Evolutionary conservation across 495 filamentous ascomycete genomes (phyloP).

Genomic region (Tuber umbilicatum): DNA sequence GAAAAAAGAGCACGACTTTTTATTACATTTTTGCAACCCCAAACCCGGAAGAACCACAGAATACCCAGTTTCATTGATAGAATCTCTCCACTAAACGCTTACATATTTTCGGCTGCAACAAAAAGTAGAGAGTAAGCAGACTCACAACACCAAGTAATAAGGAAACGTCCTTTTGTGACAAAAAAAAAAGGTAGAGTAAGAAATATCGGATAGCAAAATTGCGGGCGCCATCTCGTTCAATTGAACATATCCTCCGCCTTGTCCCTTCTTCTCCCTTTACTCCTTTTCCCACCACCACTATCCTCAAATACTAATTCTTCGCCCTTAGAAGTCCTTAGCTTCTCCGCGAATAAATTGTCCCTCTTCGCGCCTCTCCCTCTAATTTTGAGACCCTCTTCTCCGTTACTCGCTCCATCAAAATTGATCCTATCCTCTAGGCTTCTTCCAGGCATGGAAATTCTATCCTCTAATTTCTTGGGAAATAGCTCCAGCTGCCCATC

Average conservation of each 20-base stretch:
- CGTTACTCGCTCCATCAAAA: constrained; percentile 11
- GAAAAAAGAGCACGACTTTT: not conserved
- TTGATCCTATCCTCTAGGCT: constrained; percentile 29
- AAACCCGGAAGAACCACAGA: not conserved
- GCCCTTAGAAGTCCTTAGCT: constrained; percentile 35
- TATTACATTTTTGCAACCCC: not conserved
- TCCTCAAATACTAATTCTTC: constrained; percentile 30
- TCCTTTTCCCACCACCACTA: constrained; percentile 5
- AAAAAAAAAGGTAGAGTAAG: not conserved
- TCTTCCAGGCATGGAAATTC: constrained; percentile 33
- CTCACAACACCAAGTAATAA: not conserved
- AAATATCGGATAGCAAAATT: not conserved
- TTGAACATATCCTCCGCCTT: constrained; percentile 41
- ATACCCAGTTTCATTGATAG: not conserved
- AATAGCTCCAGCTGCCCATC: constrained; percentile 25
- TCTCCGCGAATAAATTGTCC: constrained; percentile 39
- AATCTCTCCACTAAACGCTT: not conserved
- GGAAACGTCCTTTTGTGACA: not conserved
- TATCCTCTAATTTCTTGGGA: constrained; percentile 25
- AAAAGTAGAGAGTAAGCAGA: not conserved
- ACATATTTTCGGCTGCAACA: not conserved
- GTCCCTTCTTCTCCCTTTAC: constrained; percentile 29
- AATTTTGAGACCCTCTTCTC: constrained; percentile 22
- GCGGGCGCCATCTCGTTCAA: constrained; percentile 1
- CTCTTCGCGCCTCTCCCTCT: constrained; percentile 25